Evolutionary conservation across 2,329 filamentous ascomycete genomes (phyloP), one percentile per base, ranked within the genome.

Genomic region (Leptographium flavum): DNA sequence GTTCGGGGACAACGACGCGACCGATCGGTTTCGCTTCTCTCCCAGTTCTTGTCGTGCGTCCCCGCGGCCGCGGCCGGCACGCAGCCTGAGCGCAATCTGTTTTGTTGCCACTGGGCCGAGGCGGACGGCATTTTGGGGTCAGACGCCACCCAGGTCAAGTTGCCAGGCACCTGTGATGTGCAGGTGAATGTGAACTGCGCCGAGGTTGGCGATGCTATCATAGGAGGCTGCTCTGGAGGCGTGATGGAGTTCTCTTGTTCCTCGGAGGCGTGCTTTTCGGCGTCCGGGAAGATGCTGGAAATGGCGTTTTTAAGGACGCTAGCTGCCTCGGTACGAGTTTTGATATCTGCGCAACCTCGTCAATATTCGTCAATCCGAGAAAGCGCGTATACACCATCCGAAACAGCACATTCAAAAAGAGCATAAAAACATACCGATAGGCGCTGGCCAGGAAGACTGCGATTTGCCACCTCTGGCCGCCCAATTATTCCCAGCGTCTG

Each of bases 171-270:
- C 58, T 92, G 87, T 1, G 88, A 90, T 56, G 93, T 85, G 62
- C 87, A 95, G 13, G 87, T 94, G 58, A 98, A 98, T 10, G 92
- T 98, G 60, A 98, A 98, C 55, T 95, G 87, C 0, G 84, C 83
- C 46, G 87, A 86, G 6, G 81, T 76, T 5, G 84, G 78, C 31
- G 73, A 78, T 4, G 74, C 59, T 55, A 76, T 81, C 47, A 69
- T 69, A 6, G 69, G 63, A 17, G 58, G 57, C 60, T 83, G 78
- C 58, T 86, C 82, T 47, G 86, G 80, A 41, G 93, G 65, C 48
- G 88, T 70, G 60, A 83, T 90, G 51, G 81, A 70, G 61, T 87
- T 92, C 57, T 90, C 84, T 58, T 87, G 80, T 14, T 80, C 83
- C 54, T 70, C 67, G 2, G 75, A 70, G 14, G 75, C 72, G 51